Base-by-base conservation (phyloP, 169 alveolate species). In the Cryptosporidium xiaoi region DNA sequence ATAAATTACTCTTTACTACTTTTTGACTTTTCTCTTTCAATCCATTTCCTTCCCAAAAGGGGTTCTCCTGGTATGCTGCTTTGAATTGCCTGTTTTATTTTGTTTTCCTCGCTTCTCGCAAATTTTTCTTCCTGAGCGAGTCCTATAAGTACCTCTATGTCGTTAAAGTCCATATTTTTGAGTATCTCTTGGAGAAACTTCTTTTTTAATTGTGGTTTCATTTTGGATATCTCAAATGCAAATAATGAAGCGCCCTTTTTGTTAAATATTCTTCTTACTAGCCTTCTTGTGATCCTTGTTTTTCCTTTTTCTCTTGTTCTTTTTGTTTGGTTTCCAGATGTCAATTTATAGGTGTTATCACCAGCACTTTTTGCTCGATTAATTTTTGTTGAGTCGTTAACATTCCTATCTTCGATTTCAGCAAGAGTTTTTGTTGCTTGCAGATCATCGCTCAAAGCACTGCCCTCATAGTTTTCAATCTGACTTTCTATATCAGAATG, bases 1-100 rank as follows among this genome's bases (percentile, higher is more conserved):
- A 83, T 58, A 84, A 51, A 84, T 82, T 60, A 40, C 48, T 40
- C 48, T 40, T 40, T 40, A 40, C 48, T 40, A 87, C 65, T 20
- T 50, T 24, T 65, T 66, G 56, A 48, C 56, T 66, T 34, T 24
- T 34, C 66, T 46, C 65, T 33, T 18, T 64, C 36, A 46, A 50
- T 71, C 65, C 82, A 62, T 34, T 3, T 36, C 29, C 66, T 64
- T 24, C 67, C 83, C 44, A 83, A 44, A 66, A 65, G 90, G 18
- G 83, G 83, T 15, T 12, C n/a, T 2, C 31, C 83, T 16, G 83
- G 83, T 34, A 68, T 51, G 3, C 3, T 46, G 18, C 65, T 68
- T 4, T 29, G 16, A 8, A 51, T 5, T 20, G 83, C 20, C 6
- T 24, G 27, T 34, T 31, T 27, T 31, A 68, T 12, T 51, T 27